These are phyloP conservation scores for Ophioceras dolichostomum DNA, from an alignment of 2,329 filamentous ascomycete genomes.

Conservation along the genomic window DNA sequence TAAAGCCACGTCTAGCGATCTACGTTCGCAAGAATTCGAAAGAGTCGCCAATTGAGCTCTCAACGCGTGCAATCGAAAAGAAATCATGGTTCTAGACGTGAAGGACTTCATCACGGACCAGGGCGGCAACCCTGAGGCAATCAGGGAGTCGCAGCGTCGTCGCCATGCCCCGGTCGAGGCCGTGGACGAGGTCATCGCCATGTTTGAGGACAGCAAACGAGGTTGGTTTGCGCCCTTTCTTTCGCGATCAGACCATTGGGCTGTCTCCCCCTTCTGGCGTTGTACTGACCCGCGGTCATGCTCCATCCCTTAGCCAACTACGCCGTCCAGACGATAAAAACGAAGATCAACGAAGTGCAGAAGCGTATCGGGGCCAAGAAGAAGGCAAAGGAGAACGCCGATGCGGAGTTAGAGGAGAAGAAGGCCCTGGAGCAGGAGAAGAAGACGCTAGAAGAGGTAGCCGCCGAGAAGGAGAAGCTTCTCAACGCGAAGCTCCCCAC, in stretches of 20 bases:
- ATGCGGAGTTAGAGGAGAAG: constrained; percentile 7
- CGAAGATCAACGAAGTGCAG: constrained; percentile 75
- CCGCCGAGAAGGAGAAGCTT: constrained; percentile 60
- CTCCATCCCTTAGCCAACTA: not conserved
- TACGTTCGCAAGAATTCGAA: no score
- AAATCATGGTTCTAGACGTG: constrained; percentile 56
- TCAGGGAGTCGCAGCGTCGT: constrained; percentile 78
- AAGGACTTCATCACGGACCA: constrained; percentile 73
- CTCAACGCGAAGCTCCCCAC: constrained; percentile 70
- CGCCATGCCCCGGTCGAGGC: constrained; percentile 69
- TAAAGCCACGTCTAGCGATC: no score
- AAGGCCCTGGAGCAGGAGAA: constrained; percentile 67
- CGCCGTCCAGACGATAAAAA: constrained; percentile 59
- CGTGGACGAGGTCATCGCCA: constrained; percentile 80
- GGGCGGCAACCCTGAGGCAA: constrained; percentile 81
- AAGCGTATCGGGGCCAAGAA: constrained; percentile 88
- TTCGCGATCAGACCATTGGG: no score
- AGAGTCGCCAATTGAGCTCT: no score
- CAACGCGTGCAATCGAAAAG: not conserved
- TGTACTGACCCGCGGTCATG: no score
- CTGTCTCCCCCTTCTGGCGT: no score
- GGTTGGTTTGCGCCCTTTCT: constrained; percentile 23
- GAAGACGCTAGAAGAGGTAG: constrained; percentile 63
- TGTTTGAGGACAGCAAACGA: constrained; percentile 76
- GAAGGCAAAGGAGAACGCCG: constrained; percentile 79